Conservation (phyloP, 495 filamentous ascomycete species). For the Xylaria intraflava region DNA sequence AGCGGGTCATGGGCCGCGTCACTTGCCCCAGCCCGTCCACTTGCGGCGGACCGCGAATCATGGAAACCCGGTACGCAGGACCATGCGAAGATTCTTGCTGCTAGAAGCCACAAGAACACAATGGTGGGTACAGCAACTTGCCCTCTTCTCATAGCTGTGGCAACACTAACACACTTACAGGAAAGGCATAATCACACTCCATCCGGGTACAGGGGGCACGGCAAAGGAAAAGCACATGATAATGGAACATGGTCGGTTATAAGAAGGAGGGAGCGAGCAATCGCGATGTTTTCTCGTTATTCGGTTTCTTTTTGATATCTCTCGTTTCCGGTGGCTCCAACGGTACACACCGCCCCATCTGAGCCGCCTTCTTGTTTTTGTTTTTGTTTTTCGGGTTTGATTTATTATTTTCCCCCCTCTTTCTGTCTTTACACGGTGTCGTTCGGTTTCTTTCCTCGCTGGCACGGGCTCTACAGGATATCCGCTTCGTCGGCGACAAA, state of each 20-base stretch:
- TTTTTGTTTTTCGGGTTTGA: neutral
- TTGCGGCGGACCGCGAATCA: neutral
- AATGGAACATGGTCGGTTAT: slow-evolving; percentile 3
- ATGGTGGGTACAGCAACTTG: neutral
- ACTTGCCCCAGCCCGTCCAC: neutral
- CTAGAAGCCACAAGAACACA: neutral
- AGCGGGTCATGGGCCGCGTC: neutral
- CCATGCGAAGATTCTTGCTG: slow-evolving; percentile 1
- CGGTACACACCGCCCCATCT: neutral
- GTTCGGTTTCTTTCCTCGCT: neutral
- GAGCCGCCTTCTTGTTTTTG: neutral
- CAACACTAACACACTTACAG: neutral
- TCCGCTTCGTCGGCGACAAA: slow-evolving; percentile 3
- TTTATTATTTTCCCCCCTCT: too few relatives aligned
- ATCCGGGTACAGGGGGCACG: neutral
- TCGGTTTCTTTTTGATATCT: neutral
- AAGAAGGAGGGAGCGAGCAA: slow-evolving; percentile 9
- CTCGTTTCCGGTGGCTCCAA: neutral
- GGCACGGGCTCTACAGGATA: neutral
- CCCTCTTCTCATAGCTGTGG: neutral
- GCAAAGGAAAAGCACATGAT: neutral
- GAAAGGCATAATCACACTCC: neutral
- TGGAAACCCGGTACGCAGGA: neutral
- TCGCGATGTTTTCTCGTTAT: slow-evolving; percentile 5
- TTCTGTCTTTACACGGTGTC: neutral